phyloP scores from a whole-genome alignment of 129 eudicot species.

The Deinandra increscens region DNA sequence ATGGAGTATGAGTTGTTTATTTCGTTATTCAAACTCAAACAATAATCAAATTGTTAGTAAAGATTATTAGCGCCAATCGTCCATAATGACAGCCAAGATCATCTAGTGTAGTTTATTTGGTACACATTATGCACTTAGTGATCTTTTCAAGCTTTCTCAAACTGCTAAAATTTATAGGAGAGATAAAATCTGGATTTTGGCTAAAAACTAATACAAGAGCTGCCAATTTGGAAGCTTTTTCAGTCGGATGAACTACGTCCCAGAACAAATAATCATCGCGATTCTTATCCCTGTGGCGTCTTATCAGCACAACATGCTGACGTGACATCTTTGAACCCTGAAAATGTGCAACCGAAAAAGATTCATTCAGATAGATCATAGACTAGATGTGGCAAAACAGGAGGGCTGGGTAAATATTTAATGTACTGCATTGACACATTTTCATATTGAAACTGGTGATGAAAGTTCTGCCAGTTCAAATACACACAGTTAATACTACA shows the following conservation, averaged over 20 bases:
- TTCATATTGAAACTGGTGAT: neutral
- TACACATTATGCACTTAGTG: neutral
- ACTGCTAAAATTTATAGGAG: conserved; percentile 44
- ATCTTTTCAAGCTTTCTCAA: conserved; percentile 29
- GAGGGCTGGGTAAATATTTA: neutral
- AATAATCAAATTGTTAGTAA: no score
- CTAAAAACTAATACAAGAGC: conserved; percentile 31
- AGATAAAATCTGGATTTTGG: conserved; percentile 30
- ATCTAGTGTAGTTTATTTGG: conserved; percentile 22
- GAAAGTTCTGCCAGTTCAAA: conserved; percentile 32
- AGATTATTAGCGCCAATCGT: no score
- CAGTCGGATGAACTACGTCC: conserved; percentile 54
- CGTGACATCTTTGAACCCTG: conserved; percentile 41
- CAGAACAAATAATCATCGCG: conserved; percentile 46
- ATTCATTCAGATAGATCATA: neutral
- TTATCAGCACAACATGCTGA: conserved; percentile 51
- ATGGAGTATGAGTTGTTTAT: no score
- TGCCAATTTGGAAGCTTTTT: conserved; percentile 37
- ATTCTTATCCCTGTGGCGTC: conserved; percentile 14
- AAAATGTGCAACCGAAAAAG: conserved; percentile 14
- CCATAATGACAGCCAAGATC: conserved; percentile 14
- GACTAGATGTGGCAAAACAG: neutral
- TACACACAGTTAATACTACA: neutral
- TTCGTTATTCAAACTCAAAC: no score
- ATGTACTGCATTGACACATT: no score